Base-by-base conservation (phyloP, 2,329 filamentous ascomycete genomes). In the Fusarium sp. region DNA sequence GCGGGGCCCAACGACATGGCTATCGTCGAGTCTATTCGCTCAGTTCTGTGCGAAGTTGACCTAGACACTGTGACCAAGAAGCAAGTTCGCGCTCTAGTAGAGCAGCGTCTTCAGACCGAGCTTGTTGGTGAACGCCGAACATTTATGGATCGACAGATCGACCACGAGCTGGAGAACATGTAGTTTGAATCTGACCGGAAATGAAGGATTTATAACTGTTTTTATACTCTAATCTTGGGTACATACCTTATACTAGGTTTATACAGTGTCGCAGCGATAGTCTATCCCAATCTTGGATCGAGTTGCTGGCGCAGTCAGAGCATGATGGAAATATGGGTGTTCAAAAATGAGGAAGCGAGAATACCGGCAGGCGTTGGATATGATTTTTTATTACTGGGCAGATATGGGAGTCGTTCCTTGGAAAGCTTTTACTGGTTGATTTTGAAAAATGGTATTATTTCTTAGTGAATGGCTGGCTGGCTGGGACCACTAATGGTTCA, bases 21-120 rank as follows among this genome's bases (percentile, higher is more conserved):
- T 68, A 98, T 99, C 73, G 87, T 94, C 23, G 93, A 97, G 69
- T 93, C 93, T 4, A 95, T 98, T 70, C 92, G 94, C 78, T 86
- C 88, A 56, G 96, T 96, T 76, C 86, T 99, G 70, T 84, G 87
- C 21, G 95, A 98, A 78, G 94, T 98, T 2, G 95, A 99, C 81
- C 86, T 99, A 45, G 96, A 99, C 80, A 95, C 89, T n/a, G 94
- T 98, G 52, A 99, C 96, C 11, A 99, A 98, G 90, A 99, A 99
- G 85, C 95, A 98, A 84, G 92, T 96, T 63, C 89, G 93, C 56
- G 95, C 93, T 7, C 87, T 98, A 48, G 94, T 97, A 18, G 96
- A 99, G 84, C 94, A 98, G 85, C 90, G 95, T 77, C 84, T 99
- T 70, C 95, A 98, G 84, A 95, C 93, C 9, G 94, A 97, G 80